A percentile compares a stretch with the other conserved stretches of the same genome.
Conservation (phyloP, 2,329 filamentous ascomycete species). For the Corinectria fuckeliana region DNA sequence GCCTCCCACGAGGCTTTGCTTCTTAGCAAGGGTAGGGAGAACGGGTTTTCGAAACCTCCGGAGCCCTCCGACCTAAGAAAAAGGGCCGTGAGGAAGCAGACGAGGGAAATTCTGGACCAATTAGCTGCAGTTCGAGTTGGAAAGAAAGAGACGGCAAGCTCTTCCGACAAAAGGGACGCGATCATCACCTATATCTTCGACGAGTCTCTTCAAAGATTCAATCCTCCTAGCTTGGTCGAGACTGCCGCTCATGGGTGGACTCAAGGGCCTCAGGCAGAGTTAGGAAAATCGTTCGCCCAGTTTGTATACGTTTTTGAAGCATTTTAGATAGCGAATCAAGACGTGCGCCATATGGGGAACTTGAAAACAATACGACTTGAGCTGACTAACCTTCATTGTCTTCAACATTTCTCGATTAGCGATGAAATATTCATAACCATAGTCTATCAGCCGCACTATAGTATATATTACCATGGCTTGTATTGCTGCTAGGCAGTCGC, state of each 20-base stretch:
- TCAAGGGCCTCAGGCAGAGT: not conserved
- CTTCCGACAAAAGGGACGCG: not conserved
- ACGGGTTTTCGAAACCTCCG: not conserved
- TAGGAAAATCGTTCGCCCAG: not conserved
- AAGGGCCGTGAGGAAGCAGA: not conserved
- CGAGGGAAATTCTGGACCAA: not conserved
- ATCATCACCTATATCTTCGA: not conserved
- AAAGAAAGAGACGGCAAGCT: not conserved
- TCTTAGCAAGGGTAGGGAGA: not conserved
- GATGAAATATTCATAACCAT: not conserved
- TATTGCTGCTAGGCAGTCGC: not conserved
- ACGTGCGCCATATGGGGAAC: not conserved
- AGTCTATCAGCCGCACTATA: not conserved
- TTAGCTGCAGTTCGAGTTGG: not conserved
- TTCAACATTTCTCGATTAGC: not conserved
- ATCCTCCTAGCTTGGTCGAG: not conserved
- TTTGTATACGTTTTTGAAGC: not conserved
- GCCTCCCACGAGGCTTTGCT: slow-evolving; percentile 1
- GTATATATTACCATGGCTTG: slow-evolving; percentile 1
- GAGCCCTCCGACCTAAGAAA: not conserved
- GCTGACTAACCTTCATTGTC: not conserved
- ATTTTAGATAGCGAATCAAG: not conserved
- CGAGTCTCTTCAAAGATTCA: slow-evolving; percentile 8
- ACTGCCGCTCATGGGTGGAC: not conserved
- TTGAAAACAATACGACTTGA: too few relatives aligned